These are phyloP conservation scores for Ogataea hybrid DNA, from an alignment of 1,139 yeast genomes.

Conservation along the genomic window DNA sequence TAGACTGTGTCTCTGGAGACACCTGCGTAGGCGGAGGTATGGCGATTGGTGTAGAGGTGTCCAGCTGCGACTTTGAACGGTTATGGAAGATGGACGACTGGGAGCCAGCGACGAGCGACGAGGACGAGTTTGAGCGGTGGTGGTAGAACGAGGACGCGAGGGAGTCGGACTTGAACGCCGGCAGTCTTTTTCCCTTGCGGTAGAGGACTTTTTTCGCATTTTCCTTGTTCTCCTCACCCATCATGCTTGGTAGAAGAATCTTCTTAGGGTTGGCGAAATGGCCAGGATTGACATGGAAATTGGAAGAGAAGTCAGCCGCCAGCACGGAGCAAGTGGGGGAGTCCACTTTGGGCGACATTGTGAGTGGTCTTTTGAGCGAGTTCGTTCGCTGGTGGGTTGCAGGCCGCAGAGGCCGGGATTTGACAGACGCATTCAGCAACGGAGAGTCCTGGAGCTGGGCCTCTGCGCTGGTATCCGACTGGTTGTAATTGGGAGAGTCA, in stretches of 20 bases:
- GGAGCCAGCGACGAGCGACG: slow-evolving; percentile 11
- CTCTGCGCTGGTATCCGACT: slow-evolving; percentile 11
- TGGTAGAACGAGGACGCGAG: slow-evolving; percentile 20
- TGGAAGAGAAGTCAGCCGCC: slow-evolving; percentile 46
- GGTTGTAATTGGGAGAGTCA: slow-evolving; percentile 22
- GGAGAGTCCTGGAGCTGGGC: slow-evolving; percentile 24
- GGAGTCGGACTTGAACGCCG: slow-evolving; percentile 20
- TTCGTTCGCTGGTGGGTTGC: slow-evolving; percentile 18
- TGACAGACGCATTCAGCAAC: slow-evolving; percentile 14
- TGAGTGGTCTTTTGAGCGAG: slow-evolving; percentile 25
- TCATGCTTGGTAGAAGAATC: slow-evolving; percentile 21
- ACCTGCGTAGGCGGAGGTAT: slow-evolving; percentile 19
- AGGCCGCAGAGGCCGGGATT: slow-evolving; percentile 8
- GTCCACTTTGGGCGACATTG: slow-evolving; percentile 34
- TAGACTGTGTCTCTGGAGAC: slow-evolving; percentile 22
- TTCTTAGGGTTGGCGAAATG: slow-evolving; percentile 24
- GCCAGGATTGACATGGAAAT: slow-evolving; percentile 39
- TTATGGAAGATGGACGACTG: slow-evolving; percentile 14
- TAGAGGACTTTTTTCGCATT: slow-evolving; percentile 14
- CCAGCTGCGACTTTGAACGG: slow-evolving; percentile 13
- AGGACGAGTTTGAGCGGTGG: slow-evolving; percentile 21
- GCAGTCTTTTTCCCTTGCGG: slow-evolving; percentile 12
- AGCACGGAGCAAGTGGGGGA: slow-evolving; percentile 41
- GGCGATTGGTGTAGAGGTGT: slow-evolving; percentile 13
- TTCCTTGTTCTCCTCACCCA: slow-evolving; percentile 17